Evolutionary conservation across 768 basidiomycete genomes (phyloP).

Genomic region (Chalciporus piperatus): DNA sequence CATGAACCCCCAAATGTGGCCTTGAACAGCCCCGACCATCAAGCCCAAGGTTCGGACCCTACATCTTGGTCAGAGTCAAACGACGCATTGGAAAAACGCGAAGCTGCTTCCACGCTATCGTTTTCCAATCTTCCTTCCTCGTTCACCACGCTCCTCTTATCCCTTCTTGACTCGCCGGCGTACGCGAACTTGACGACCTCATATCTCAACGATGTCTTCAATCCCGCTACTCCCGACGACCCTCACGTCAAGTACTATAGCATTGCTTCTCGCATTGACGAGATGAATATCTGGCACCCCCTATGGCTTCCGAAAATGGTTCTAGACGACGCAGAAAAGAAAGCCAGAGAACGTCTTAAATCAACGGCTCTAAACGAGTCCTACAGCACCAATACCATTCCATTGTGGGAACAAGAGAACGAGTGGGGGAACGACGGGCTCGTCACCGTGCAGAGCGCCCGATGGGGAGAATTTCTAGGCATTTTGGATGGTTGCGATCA

Average conservation of each 20-base stretch:
- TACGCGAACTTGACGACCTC: conserved; percentile 89
- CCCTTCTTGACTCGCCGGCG: conserved; percentile 91
- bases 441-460: conserved; percentile 87
- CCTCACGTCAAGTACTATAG: conserved; percentile 88
- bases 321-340: conserved; percentile 78
- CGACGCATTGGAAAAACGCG: conserved; percentile 21
- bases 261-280: conserved; percentile 73
- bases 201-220: conserved; percentile 79
- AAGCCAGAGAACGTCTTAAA: conserved; percentile 45
- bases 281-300: conserved; percentile 82
- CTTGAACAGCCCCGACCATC: not conserved
- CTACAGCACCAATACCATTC: conserved; percentile 18
- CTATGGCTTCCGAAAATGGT: conserved; percentile 97
- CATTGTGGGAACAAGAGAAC: conserved; percentile 49
- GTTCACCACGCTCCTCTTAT: conserved; percentile 83
- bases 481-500: conserved; percentile 89
- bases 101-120: conserved; percentile 42
- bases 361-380: conserved; percentile 15
- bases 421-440: conserved; percentile 90
- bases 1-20: conserved; percentile 16
- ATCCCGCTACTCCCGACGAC: conserved; percentile 75
- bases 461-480: conserved; percentile 96
- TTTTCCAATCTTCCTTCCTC: conserved; percentile 72
- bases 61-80: not conserved
- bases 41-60: not conserved